phyloP scores from a whole-genome alignment of 805 yeast species.

The Barnettozyma wickerhamii region DNA sequence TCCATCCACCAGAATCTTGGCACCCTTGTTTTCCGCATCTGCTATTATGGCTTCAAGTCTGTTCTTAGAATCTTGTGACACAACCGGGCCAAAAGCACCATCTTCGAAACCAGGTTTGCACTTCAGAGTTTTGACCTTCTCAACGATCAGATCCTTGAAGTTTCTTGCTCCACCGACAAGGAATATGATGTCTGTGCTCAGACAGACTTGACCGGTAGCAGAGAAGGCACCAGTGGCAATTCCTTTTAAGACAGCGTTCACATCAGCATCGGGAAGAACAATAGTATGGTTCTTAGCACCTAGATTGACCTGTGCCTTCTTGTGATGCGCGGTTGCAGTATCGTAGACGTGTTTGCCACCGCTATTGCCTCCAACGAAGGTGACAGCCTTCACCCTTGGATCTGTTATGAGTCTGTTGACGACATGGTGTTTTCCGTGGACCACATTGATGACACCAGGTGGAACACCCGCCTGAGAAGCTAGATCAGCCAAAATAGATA shows the following conservation, averaged over 20 bases:
- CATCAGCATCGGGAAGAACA: constrained; percentile 68
- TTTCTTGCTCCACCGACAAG: constrained; percentile 60
- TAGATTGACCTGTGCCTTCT: constrained; percentile 71
- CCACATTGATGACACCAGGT: constrained; percentile 64
- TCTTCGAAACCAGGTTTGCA: constrained; percentile 64
- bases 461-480: constrained; percentile 73
- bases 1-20: constrained; percentile 59
- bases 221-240: constrained; percentile 75
- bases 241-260: constrained; percentile 56
- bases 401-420: constrained; percentile 68
- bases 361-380: constrained; percentile 74
- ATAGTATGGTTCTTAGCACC: constrained; percentile 79
- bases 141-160: constrained; percentile 58
- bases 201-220: constrained; percentile 81
- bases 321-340: constrained; percentile 61
- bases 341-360: constrained; percentile 72
- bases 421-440: constrained; percentile 69
- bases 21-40: constrained; percentile 58
- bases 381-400: constrained; percentile 69
- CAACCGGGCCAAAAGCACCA: constrained; percentile 68
- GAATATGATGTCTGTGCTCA: constrained; percentile 71
- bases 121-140: constrained; percentile 49
- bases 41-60: constrained; percentile 53
- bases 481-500: constrained; percentile 67
- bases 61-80: constrained; percentile 51